phyloP scores from a whole-genome alignment of 2,329 filamentous ascomycete genomes.

The Lasiodiplodia gonubiensis region DNA sequence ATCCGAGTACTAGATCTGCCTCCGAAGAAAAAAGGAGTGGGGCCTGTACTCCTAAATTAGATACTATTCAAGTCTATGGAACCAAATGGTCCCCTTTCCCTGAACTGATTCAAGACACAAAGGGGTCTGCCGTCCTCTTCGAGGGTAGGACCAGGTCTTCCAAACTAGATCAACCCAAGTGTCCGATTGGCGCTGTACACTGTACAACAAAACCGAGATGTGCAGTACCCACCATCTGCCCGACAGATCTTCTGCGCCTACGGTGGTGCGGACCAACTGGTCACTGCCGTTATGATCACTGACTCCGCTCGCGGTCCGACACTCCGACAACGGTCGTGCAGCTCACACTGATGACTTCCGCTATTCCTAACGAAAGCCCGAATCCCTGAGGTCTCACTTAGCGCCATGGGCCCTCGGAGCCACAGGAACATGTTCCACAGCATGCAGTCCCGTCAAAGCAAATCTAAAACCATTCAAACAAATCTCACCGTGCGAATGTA shows the following conservation, averaged over 20 bases:
- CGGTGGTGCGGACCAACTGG: too few relatives aligned
- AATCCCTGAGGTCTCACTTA: neutral
- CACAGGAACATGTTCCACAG: neutral
- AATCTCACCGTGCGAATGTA: too few relatives aligned
- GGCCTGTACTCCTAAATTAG: slow-evolving; percentile 6
- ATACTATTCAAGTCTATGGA: neutral
- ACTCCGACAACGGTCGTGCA: neutral
- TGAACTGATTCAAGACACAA: neutral
- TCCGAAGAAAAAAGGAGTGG: neutral
- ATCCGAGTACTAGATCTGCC: neutral
- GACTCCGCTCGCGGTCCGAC: neutral
- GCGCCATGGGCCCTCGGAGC: neutral
- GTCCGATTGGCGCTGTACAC: neutral
- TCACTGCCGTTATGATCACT: neutral
- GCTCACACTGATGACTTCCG: neutral
- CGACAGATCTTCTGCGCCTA: neutral
- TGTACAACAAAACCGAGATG: neutral
- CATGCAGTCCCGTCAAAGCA: neutral
- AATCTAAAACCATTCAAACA: neutral
- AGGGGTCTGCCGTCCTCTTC: neutral
- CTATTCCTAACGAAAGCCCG: neutral
- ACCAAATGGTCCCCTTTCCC: neutral
- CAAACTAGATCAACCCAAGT: neutral
- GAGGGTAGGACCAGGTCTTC: too few relatives aligned
- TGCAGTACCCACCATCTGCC: neutral